Conservation (phyloP, 2,329 filamentous ascomycete genomes). For the Gnomoniopsis sp. region DNA sequence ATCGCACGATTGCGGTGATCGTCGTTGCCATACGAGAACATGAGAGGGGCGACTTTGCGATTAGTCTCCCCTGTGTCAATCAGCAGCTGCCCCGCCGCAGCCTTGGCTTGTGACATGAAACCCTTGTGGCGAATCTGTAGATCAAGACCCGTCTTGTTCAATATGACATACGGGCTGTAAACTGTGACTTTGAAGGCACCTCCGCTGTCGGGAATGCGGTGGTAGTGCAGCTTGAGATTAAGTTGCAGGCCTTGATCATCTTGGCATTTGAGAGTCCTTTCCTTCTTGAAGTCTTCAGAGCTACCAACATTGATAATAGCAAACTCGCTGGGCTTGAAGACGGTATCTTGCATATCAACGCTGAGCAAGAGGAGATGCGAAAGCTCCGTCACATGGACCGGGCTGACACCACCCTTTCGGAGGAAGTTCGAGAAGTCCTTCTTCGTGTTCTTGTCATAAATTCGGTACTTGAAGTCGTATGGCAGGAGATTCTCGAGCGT, state of each 20-base stretch:
- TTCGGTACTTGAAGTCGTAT: constrained; percentile 98
- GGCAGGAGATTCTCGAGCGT: constrained; percentile 93
- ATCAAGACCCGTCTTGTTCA: constrained; percentile 92
- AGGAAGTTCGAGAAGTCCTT: constrained; percentile 99
- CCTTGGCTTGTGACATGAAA: constrained; percentile 77
- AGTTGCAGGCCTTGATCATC: constrained; percentile 79
- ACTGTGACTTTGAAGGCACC: constrained; percentile 95
- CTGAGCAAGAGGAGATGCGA: constrained; percentile 91
- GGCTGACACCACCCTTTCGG: constrained; percentile 92
- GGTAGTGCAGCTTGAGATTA: constrained; percentile 86
- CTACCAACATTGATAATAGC: constrained; percentile 91
- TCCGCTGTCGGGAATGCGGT: constrained; percentile 82
- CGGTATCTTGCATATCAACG: constrained; percentile 93
- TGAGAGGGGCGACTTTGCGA: constrained; percentile 80
- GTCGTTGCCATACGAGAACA: constrained; percentile 90
- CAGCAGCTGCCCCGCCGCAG: constrained; percentile 71
- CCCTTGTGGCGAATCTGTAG: constrained; percentile 86
- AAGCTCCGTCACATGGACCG: constrained; percentile 93
- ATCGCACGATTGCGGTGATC: constrained; percentile 89
- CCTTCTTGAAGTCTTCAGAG: constrained; percentile 83
- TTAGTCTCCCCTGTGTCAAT: constrained; percentile 46
- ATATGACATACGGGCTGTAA: constrained; percentile 88
- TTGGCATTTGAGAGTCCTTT: constrained; percentile 75
- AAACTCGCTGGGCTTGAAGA: constrained; percentile 93
- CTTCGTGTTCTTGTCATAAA: constrained; percentile 97